Base-by-base conservation (phyloP, 495 filamentous ascomycete genomes). In the Penicillium desertorum region DNA sequence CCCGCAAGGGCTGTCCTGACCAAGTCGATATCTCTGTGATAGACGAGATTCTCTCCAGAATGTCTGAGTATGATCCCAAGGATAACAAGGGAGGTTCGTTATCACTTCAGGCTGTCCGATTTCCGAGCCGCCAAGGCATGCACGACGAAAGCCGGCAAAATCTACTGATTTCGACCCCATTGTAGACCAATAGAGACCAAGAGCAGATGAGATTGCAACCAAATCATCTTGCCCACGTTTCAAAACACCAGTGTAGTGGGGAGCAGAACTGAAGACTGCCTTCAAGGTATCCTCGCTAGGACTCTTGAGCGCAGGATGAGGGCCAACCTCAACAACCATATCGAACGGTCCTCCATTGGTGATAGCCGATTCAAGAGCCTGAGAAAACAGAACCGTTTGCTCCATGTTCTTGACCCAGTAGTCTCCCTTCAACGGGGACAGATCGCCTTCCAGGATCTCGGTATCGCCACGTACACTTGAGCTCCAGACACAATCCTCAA, bases 41-140 rank as follows among this genome's bases (percentile, higher is more conserved):
- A 81, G 52, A 5, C 81, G 68, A 8, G 79, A 80, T 55, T 83
- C 80, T 2, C 73, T 68, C 55, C 75, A 81, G 37, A 77, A 66
- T 3, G 57, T 43, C 39, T 69, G 64, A 0, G 74, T 71, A 58
- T 83, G 81, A 30, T 84, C 75, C 75, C 80, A 83, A 4, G 73
- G 69, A 51, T 43, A 43, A 8, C 7, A n/a, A 12, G 17, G 41
- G 14, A 17, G 41, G 25, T 27, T 27, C 25, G 25, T 27, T 27
- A 43, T 20, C 51, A 5, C 14, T 47, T 36, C 45, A 45, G 48
- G 20, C 25, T 44, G 47, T 39, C 41, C 9, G 42, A 34, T 48
- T 17, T 36, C 2, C 14, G 25, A 32, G 45, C 43, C 39, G 47
- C 25, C 25, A 50, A 54, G 48, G 34, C 34, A 16, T 10, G 16